phyloP scores from a whole-genome alignment of 306 rosid species.

The Acacia melanoxylon region DNA sequence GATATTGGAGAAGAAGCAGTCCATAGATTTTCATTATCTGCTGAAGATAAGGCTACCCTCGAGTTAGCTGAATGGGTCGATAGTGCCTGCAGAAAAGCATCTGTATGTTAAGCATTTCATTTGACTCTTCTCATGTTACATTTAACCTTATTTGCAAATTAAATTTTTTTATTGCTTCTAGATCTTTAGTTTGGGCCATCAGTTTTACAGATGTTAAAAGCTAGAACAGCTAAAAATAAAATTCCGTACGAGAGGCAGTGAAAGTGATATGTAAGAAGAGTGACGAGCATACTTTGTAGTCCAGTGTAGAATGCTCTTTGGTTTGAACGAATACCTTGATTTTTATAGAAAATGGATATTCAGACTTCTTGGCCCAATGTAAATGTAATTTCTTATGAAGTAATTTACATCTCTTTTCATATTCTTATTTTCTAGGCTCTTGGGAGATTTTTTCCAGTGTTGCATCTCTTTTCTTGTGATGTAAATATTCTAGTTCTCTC shows the following conservation, averaged over 20 bases:
- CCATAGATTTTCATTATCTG: constrained; percentile 91
- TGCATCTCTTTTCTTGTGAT: not conserved
- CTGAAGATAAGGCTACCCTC: constrained; percentile 96
- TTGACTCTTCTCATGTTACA: constrained; percentile 23
- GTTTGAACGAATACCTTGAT: not conserved
- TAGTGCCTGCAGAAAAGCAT: constrained; percentile 72
- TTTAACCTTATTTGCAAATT: constrained; percentile 14
- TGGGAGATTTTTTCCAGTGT: too few species aligned
- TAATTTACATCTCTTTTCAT: not conserved
- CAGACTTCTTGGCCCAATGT: not conserved
- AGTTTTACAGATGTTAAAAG: not conserved
- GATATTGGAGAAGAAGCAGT: constrained; percentile 98
- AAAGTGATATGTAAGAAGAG: not conserved
- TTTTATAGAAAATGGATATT: not conserved
- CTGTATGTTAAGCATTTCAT: constrained; percentile 58
- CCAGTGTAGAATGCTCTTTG: not conserved
- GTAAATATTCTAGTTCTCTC: not conserved
- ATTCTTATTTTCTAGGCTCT: not conserved
- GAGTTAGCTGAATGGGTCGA: constrained; percentile 99
- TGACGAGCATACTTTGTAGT: not conserved
- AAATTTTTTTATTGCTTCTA: not conserved
- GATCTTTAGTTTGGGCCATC: not conserved
- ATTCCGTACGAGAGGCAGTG: not conserved
- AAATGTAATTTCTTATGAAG: not conserved
- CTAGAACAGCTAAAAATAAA: not conserved